Base-by-base conservation (phyloP, 2,329 filamentous ascomycete genomes). In the Colletotrichum neosansevieriae region DNA sequence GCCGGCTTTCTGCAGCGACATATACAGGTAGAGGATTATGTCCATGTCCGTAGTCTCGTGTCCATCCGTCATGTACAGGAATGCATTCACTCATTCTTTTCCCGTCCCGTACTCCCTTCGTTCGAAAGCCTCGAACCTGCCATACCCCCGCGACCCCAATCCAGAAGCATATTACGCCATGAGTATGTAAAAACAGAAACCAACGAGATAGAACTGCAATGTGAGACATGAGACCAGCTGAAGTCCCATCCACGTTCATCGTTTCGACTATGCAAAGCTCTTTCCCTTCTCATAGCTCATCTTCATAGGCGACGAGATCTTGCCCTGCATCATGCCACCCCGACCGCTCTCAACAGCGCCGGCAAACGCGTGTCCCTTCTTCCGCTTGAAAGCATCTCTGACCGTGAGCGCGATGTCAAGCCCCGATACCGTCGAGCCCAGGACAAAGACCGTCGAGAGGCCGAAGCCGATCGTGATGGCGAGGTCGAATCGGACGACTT, bases 401-500 rank as follows among this genome's bases (percentile, higher is more conserved):
- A 72, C 54, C 3, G 34, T 63, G 0, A 75, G 49, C 2, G 70
- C 44, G 5, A 72, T 57, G 5, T 77, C 75, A 17, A 74, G 49
- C 0, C 66, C 64, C 1, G 71, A 73, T 13, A 77, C 50, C 0
- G 69, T 72, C 7, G 70, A 71, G 2, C 73, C 75, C 0, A 76
- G 50, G 13, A 72, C 54, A 32, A 75, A 74, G 24, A 73, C 56
- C 6, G 68, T 70, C 1, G 70, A 71, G 1, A 79, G 61, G 0
- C 63, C 58, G 40, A 77, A 73, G 4, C 76, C 77, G 4, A 73
- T 6, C 6, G 63, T 21, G 4, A 79, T 45, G 9, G 72, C 74
- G 7, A 71, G 24, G 50, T 76, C 73, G 32, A 79, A 74, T 2
- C 75, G 63, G 6, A 79, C 51, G 15, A 74, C 51, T 13, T 74